Conservation (phyloP, 1,284 basidiomycete genomes). For the Schizopora paradoxa region DNA sequence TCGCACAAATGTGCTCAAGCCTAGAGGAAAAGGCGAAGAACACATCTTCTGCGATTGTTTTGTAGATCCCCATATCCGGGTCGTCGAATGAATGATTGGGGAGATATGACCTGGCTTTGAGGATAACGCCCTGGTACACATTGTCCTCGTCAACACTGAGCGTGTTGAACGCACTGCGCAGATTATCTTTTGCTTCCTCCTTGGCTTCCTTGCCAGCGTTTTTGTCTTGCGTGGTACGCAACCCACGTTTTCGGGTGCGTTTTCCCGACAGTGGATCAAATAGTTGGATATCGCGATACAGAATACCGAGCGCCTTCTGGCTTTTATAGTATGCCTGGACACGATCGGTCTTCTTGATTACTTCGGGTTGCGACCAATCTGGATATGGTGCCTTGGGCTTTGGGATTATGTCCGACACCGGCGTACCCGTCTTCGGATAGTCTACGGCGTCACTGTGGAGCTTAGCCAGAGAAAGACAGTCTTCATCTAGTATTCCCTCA, state of each 20-base stretch:
- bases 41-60: too few relatives aligned
- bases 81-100: too few relatives aligned
- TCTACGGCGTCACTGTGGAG: constrained; percentile 15
- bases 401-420: constrained; percentile 3
- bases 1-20: constrained; percentile 22
- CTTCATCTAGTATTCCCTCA: constrained; percentile 47
- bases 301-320: constrained; percentile 2
- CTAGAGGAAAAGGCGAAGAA: constrained; percentile 19
- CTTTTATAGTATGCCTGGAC: constrained; percentile 1
- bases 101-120: too few relatives aligned
- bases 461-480: constrained; percentile 29
- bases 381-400: constrained; percentile 3
- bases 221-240: too few relatives aligned
- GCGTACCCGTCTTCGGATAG: constrained; percentile 10
- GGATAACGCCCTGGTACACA: too few relatives aligned
- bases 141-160: too few relatives aligned
- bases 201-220: too few relatives aligned
- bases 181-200: too few relatives aligned
- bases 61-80: too few relatives aligned
- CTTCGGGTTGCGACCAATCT: constrained; percentile 7
- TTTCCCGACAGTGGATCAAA: too few relatives aligned
- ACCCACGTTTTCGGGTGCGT: too few relatives aligned
- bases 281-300: constrained; percentile 8
- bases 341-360: neutral
- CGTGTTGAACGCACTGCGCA: too few relatives aligned